Base-by-base conservation (phyloP, 179 eudicot genomes). In the Gypsophila paniculata region DNA sequence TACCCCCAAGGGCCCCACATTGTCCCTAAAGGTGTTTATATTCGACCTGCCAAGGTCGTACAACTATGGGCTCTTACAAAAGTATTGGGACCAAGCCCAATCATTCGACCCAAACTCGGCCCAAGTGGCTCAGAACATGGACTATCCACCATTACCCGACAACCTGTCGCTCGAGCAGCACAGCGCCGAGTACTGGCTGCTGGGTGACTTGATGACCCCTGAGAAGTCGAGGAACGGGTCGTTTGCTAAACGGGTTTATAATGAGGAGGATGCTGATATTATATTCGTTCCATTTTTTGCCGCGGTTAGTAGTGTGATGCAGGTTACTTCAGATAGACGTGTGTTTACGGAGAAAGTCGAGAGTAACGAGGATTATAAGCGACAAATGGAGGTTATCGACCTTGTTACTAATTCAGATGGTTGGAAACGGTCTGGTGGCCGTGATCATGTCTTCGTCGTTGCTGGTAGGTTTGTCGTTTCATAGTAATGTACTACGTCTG, bases 121-220 rank as follows among this genome's bases (percentile, higher is more conserved):
- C 76, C 81, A 5, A 6, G 69, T 42, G 36, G 69, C 68, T 74
- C 49, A 75, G 8, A 78, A 25, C 17, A 69, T 60, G 18, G 63
- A 66, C 6, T 80, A 39, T 74, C 96, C 93, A 6, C 83, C 82
- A 0, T 94, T 88, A 78, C 95, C 99, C 0, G 91, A 92, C 69
- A 95, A 82, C 54, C 96, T 93, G 0, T 39, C 92, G 70, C 89
- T 89, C 38, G 92, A 89, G 72, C 98, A 95, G 88, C 90, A 92
- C 75, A 92, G 96, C 57, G 96, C 95, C 0, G 99, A 95, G 87
- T 95, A 95, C 22, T 95, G 99, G 99, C 74, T 95, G 78, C 70
- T 87, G 79, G 98, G 97, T 4, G 99, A 95, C 75, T 80, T 95
- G 55, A 80, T 90, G 87, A 85, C 96, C 0, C 82, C 82, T 34